Percentiles rank a stretch among this genome's conserved stretches.
phyloP scores from a whole-genome alignment of 495 filamentous ascomycete genomes.

The Penicillium salamii region DNA sequence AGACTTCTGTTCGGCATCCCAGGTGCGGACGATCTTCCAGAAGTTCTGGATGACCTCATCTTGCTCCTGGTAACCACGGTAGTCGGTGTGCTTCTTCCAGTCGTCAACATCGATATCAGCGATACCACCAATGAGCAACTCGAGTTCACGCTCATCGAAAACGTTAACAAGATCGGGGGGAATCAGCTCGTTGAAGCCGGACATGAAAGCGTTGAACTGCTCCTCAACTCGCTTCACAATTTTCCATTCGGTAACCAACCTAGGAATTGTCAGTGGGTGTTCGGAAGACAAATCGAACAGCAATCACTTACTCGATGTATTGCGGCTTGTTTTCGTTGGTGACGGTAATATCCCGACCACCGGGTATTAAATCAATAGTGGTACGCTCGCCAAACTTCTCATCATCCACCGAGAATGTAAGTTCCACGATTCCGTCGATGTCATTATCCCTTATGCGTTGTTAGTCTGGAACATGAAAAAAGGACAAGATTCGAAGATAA shows the following conservation, averaged over 20 bases:
- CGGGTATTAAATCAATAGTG: conserved; percentile 88
- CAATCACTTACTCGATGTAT: conserved; percentile 77
- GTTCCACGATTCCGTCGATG: conserved; percentile 86
- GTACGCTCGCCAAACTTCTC: conserved; percentile 93
- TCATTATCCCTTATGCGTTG: conserved; percentile 71
- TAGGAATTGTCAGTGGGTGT: conserved; percentile 20
- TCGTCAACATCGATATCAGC: conserved; percentile 99
- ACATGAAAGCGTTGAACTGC: conserved; percentile 97
- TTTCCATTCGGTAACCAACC: conserved; percentile 96
- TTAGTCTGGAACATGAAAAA: conserved; percentile 12
- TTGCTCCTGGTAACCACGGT: conserved; percentile 96
- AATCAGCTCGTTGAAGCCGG: conserved; percentile 96
- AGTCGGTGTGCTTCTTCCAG: conserved; percentile 99
- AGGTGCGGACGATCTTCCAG: conserved; percentile 95
- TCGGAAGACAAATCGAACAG: background rate
- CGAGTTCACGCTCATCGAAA: conserved; percentile 96
- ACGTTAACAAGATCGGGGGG: conserved; percentile 96
- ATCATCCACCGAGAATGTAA: conserved; percentile 94
- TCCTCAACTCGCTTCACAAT: conserved; percentile 97
- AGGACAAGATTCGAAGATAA: conserved; percentile 1
- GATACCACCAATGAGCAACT: conserved; percentile 96
- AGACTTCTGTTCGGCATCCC: conserved; percentile 98
- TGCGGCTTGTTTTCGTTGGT: conserved; percentile 96
- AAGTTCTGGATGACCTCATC: conserved; percentile 98
- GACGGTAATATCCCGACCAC: conserved; percentile 87